Evolutionary conservation across 2,329 filamentous ascomycete genomes (phyloP), one percentile per base, ranked within the genome.

Genomic region (Fusarium veterinarium): DNA sequence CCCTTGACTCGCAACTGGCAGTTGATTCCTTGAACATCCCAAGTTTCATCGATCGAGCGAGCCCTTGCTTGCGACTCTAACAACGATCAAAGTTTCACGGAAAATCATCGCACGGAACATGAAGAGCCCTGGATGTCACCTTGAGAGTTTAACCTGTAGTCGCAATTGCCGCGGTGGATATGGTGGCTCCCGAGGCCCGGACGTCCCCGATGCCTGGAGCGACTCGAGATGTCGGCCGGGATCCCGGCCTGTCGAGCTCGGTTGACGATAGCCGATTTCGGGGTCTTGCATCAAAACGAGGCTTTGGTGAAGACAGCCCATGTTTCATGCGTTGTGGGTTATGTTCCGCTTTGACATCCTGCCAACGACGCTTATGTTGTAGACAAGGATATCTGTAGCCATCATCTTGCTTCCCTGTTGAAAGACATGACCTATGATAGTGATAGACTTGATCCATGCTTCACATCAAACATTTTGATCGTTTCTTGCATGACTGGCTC

Each of bases 21-120:
- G 37, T 33, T 58, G 38, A 38, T 51, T 44, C 17, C 38, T 52
- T 38, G 42, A 44, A 25, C 38, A 42, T 51, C 44, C n/a, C 23
- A 46, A 49, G 30, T 53, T 38, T 23, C n/a, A 48, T 63, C 60
- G 19, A 58, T 64, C 40, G 45, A 67, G 44, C 45, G 40, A 38
- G 35, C 19, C 37, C n/a, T 40, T 64, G 49, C 25, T 44, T 49
- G 25, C 30, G 19, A 45, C 31, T 35, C 35, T 35, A 16, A 25
- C n/a, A n/a, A 38, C 38, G 44, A 64, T 52, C 51, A 16, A 23
- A 20, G 17, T 51, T 38, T 42, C 20, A 25, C 17, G 13, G 23
- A 37, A 28, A 44, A 25, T 19, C 14, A 28, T 52, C 45, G n/a
- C 33, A 45, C 25, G 33, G 25, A 20, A 17, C 17, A 28, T 25